phyloP scores from a whole-genome alignment of 495 filamentous ascomycete species.

The Oleoguttula mirabilis region DNA sequence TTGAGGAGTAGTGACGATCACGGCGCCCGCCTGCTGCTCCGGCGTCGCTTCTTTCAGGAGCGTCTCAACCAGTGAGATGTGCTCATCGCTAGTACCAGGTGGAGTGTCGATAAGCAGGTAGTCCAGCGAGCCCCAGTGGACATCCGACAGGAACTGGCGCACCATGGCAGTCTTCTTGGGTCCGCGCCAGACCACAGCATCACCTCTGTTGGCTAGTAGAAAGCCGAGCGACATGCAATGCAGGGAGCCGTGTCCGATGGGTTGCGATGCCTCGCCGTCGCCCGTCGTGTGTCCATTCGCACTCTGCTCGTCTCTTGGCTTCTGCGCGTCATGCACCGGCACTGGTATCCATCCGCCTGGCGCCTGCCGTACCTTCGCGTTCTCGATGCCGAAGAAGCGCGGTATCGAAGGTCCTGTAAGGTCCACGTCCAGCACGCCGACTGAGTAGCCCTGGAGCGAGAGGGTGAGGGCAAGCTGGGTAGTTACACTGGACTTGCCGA shows the following conservation, averaged over 20 bases:
- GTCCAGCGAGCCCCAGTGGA: conserved; percentile 78
- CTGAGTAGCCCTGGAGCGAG: conserved; percentile 66
- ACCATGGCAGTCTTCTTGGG: conserved; percentile 99
- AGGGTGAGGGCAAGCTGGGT: conserved; percentile 89
- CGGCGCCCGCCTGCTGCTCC: conserved; percentile 57
- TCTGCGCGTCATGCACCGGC: conserved; percentile 50
- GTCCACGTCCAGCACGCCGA: conserved; percentile 93
- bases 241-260: conserved; percentile 46
- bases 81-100: conserved; percentile 91
- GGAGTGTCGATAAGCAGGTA: conserved; percentile 93
- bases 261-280: conserved; percentile 3
- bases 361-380: conserved; percentile 77
- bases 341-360: conserved; percentile 86
- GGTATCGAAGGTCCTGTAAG: conserved; percentile 94
- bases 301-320: conserved; percentile 24
- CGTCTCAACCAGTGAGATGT: conserved; percentile 86
- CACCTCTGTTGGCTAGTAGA: conserved; percentile 65
- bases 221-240: conserved; percentile 91
- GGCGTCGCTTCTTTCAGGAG: conserved; percentile 45
- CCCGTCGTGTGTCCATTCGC: conserved; percentile 22
- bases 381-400: conserved; percentile 79
- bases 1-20: conserved; percentile 93
- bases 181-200: conserved; percentile 92
- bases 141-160: conserved; percentile 83
- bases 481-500: conserved; percentile 93